These are phyloP conservation scores for Lophiostoma macrostomum DNA, from an alignment of 495 filamentous ascomycete genomes.

Conservation along the genomic window DNA sequence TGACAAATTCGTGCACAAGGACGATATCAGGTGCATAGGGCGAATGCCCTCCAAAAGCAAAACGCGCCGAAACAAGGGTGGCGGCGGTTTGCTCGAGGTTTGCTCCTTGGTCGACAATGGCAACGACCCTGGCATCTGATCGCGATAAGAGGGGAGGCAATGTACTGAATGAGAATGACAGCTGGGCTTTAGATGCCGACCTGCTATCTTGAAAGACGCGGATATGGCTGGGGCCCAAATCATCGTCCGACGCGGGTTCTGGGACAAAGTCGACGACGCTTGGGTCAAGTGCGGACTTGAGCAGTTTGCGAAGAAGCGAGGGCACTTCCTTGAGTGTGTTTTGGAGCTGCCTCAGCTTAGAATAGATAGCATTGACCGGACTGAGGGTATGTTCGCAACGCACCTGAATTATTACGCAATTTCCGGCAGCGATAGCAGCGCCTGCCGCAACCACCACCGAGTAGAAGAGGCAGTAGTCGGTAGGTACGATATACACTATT, in stretches of 20 bases:
- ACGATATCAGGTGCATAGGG: conserved; percentile 55
- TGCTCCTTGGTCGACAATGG: conserved; percentile 54
- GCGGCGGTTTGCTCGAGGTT: conserved; percentile 47
- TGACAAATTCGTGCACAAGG: conserved; percentile 55
- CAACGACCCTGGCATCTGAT: conserved; percentile 43
- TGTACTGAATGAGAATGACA: too few relatives aligned
- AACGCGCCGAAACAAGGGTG: conserved; percentile 48
- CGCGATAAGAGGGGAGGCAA: not conserved
- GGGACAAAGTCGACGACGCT: conserved; percentile 36
- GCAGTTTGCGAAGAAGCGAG: conserved; percentile 43
- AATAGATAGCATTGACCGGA: not conserved
- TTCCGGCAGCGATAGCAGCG: conserved; percentile 52
- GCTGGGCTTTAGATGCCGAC: not conserved
- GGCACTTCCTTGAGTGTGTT: conserved; percentile 39
- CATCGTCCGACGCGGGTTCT: not conserved
- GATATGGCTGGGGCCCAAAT: conserved; percentile 2
- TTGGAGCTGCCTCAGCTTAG: conserved; percentile 35
- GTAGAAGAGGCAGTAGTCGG: conserved; percentile 49
- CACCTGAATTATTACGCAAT: conserved; percentile 54
- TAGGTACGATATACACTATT: conserved; percentile 53
- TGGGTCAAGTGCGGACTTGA: conserved; percentile 44
- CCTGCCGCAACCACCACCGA: conserved; percentile 47
- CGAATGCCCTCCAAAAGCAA: conserved; percentile 50
- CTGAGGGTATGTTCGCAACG: conserved; percentile 4
- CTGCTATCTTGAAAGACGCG: conserved; percentile 25